These are phyloP conservation scores for Grammothele lineata DNA, from an alignment of 768 basidiomycete species.

Conservation along the genomic window DNA sequence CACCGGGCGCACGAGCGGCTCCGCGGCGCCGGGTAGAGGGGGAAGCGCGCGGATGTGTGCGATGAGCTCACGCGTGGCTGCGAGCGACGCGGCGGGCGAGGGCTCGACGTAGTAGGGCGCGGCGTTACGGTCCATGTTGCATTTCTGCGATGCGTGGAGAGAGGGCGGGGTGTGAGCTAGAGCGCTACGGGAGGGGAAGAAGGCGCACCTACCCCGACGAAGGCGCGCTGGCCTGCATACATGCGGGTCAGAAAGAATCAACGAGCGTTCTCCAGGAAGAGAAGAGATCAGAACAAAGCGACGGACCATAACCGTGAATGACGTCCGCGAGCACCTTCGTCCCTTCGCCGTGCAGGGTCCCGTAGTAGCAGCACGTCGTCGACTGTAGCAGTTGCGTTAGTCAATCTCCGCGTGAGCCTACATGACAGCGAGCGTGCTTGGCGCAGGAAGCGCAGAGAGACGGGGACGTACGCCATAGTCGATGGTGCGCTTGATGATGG, in stretches of 20 bases:
- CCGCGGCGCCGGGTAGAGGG: conserved; percentile 15
- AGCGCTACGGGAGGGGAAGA: neutral
- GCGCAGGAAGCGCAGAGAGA: neutral
- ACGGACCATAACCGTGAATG: conserved; percentile 54
- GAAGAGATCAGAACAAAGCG: neutral
- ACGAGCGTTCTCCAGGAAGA: no score
- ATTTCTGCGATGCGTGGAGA: conserved; percentile 50
- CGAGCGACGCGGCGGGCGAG: conserved; percentile 53
- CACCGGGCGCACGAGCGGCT: conserved; percentile 74
- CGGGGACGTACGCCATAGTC: conserved; percentile 62
- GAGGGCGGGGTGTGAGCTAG: neutral
- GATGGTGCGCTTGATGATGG: conserved; percentile 68
- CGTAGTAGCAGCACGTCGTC: conserved; percentile 93
- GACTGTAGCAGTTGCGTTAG: conserved; percentile 56
- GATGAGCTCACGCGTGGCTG: conserved; percentile 62
- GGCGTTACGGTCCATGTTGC: conserved; percentile 80
- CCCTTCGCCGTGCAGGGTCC: conserved; percentile 72
- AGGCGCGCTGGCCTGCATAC: conserved; percentile 70
- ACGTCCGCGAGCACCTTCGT: conserved; percentile 81
- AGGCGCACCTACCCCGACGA: conserved; percentile 65
- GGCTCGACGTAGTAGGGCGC: conserved; percentile 69
- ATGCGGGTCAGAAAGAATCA: neutral
- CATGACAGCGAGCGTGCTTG: neutral
- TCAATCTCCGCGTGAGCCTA: no score
- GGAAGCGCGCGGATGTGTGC: conserved; percentile 60